Conservation (phyloP, 129 eudicot species). For the Tagetes patula region DNA sequence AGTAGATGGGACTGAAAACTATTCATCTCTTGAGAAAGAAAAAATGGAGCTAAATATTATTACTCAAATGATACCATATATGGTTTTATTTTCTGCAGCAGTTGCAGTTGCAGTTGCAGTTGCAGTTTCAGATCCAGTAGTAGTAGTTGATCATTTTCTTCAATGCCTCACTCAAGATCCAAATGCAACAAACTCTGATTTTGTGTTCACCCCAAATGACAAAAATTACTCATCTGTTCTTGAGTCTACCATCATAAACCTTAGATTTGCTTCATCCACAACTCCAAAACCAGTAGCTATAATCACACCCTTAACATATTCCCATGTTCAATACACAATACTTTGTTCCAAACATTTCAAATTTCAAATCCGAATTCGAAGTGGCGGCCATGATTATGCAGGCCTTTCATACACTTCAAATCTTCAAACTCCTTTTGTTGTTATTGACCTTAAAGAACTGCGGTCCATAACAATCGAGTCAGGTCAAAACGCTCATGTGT, state of each 20-base stretch:
- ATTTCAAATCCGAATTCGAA: slow-evolving; percentile 20
- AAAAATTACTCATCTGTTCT: slow-evolving; percentile 18
- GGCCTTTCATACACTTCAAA: slow-evolving; percentile 25
- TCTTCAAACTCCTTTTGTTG: slow-evolving; percentile 10
- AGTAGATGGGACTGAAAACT: neutral
- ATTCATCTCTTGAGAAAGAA: neutral
- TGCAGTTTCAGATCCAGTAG: neutral
- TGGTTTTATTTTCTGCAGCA: neutral
- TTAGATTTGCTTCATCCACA: slow-evolving; percentile 15
- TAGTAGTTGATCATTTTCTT: slow-evolving; percentile 10
- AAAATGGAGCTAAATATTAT: neutral
- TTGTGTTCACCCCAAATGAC: slow-evolving; percentile 18
- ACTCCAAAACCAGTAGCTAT: slow-evolving; percentile 22
- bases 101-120: neutral
- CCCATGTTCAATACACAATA: slow-evolving; percentile 18
- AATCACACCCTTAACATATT: slow-evolving; percentile 23
- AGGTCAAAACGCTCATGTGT: slow-evolving; percentile 6
- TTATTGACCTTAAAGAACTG: slow-evolving; percentile 29
- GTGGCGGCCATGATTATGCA: slow-evolving; percentile 29
- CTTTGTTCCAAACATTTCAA: slow-evolving; percentile 7
- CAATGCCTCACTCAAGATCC: slow-evolving; percentile 12
- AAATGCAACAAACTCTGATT: slow-evolving; percentile 3
- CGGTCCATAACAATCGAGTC: neutral
- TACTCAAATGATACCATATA: neutral
- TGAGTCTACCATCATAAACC: slow-evolving; percentile 23